Percentiles rank a stretch among this genome's conserved stretches.
phyloP scores from a whole-genome alignment of 306 rosid species.

The Crotalaria pallida region DNA sequence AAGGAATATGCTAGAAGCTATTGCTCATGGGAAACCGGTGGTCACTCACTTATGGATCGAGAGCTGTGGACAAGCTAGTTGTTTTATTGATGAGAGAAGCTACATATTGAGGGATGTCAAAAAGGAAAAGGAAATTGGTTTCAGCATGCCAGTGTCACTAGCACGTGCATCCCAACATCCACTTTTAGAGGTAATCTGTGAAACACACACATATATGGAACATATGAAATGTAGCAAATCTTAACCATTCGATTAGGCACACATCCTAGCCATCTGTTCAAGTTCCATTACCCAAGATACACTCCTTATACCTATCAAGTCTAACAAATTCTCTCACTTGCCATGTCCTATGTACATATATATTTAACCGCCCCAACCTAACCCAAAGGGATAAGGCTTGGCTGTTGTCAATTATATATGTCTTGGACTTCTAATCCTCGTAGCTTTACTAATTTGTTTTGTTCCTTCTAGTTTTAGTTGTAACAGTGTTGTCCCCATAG shows the following conservation, averaged over 20 bases:
- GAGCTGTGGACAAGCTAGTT: conserved; percentile 89
- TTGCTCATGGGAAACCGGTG: conserved; percentile 84
- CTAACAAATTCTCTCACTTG: background rate
- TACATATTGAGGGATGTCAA: conserved; percentile 71
- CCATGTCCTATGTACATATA: background rate
- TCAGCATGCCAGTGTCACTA: conserved; percentile 77
- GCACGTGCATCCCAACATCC: conserved; percentile 62
- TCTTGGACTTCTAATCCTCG: background rate
- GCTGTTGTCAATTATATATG: background rate
- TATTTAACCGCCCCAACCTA: background rate
- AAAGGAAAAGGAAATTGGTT: conserved; percentile 90
- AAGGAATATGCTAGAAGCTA: conserved; percentile 91
- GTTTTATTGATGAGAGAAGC: conserved; percentile 80
- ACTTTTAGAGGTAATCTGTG: conserved; percentile 52
- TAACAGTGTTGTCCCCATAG: background rate
- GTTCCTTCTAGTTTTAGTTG: background rate
- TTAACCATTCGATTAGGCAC: background rate
- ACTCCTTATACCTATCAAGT: background rate
- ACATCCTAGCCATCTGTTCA: background rate
- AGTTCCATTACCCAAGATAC: background rate
- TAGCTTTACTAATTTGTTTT: background rate
- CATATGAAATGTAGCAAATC: background rate
- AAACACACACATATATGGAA: background rate
- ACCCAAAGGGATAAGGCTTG: background rate
- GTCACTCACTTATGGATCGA: conserved; percentile 93